phyloP scores from a whole-genome alignment of 2,329 filamentous ascomycete species.

The Fusarium aywerte region DNA sequence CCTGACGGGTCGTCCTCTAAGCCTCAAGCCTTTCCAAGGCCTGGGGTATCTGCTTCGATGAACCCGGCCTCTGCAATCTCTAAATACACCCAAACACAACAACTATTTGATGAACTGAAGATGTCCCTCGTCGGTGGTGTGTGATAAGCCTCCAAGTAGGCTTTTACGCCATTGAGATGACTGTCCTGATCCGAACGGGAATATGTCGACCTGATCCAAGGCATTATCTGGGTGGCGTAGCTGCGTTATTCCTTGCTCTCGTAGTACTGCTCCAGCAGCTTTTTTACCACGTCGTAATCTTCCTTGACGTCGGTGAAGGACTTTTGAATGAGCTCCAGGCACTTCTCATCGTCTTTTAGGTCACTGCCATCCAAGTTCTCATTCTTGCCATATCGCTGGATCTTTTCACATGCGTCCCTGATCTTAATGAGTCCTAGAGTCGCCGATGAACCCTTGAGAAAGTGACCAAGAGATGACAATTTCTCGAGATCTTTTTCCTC shows the following conservation, averaged over 20 bases:
- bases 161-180: slow-evolving; percentile 15
- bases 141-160: not conserved
- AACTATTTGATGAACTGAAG: slow-evolving; percentile 21
- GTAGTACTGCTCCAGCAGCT: slow-evolving; percentile 75
- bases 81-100: slow-evolving; percentile 28
- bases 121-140: slow-evolving; percentile 2
- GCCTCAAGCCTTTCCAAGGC: slow-evolving; percentile 29
- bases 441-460: slow-evolving; percentile 95
- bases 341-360: slow-evolving; percentile 73
- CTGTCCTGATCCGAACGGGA: slow-evolving; percentile 1
- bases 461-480: slow-evolving; percentile 89
- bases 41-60: slow-evolving; percentile 41
- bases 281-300: slow-evolving; percentile 80
- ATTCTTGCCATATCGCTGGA: slow-evolving; percentile 88
- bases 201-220: slow-evolving; percentile 1
- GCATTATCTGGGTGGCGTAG: slow-evolving; percentile 17
- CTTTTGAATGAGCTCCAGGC: slow-evolving; percentile 74
- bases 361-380: slow-evolving; percentile 80
- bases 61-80: slow-evolving; percentile 28
- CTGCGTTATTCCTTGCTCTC: slow-evolving; percentile 35
- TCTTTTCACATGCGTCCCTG: slow-evolving; percentile 93
- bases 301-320: slow-evolving; percentile 77
- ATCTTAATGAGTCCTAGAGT: slow-evolving; percentile 92
- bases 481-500: slow-evolving; percentile 73
- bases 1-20: slow-evolving; percentile 27